phyloP scores from a whole-genome alignment of 2,329 filamentous ascomycete genomes.

The Albifimbria verrucaria region DNA sequence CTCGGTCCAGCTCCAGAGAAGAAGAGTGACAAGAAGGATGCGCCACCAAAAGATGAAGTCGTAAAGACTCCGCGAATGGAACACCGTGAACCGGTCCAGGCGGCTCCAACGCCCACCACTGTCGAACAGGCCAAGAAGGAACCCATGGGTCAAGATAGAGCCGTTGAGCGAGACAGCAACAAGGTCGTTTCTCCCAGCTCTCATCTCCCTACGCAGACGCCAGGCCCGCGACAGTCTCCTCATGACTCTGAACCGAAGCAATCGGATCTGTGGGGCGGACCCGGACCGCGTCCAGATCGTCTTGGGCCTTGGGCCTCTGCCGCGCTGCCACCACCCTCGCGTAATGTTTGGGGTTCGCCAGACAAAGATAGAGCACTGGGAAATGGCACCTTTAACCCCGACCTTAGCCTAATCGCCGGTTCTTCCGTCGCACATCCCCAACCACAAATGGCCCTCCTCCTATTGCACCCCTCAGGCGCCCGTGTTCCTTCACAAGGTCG shows the following conservation, averaged over 20 bases:
- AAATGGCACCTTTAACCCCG: slow-evolving; percentile 72
- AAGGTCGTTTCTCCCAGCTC: slow-evolving; percentile 12
- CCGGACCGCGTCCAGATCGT: slow-evolving; percentile 41
- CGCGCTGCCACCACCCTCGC: slow-evolving; percentile 38
- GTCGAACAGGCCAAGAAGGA: slow-evolving; percentile 9
- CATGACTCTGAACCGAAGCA: slow-evolving; percentile 30
- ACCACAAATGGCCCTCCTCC: slow-evolving; percentile 41
- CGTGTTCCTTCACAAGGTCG: slow-evolving; percentile 21
- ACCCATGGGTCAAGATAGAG: slow-evolving; percentile 12
- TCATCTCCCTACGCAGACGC: slow-evolving; percentile 11
- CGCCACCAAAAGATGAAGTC: slow-evolving; percentile 37
- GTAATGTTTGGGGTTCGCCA: slow-evolving; percentile 75
- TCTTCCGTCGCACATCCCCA: slow-evolving; percentile 29
- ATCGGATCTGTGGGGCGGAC: slow-evolving; percentile 34
- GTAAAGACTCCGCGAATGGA: slow-evolving; percentile 30
- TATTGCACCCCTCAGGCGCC: slow-evolving; percentile 23
- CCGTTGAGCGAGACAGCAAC: slow-evolving; percentile 13
- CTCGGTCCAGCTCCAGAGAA: slow-evolving; percentile 63
- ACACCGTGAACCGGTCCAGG: slow-evolving; percentile 22
- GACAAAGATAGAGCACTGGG: slow-evolving; percentile 68
- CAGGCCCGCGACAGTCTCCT: slow-evolving; percentile 24
- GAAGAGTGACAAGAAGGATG: slow-evolving; percentile 53
- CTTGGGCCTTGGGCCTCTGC: slow-evolving; percentile 46
- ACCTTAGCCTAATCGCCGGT: slow-evolving; percentile 49
- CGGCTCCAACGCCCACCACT: slow-evolving; percentile 4